Evolutionary conservation across 208 protist genomes (phyloP), one percentile per base, ranked within the genome.

Genomic region (Crithidia fasciculata): DNA sequence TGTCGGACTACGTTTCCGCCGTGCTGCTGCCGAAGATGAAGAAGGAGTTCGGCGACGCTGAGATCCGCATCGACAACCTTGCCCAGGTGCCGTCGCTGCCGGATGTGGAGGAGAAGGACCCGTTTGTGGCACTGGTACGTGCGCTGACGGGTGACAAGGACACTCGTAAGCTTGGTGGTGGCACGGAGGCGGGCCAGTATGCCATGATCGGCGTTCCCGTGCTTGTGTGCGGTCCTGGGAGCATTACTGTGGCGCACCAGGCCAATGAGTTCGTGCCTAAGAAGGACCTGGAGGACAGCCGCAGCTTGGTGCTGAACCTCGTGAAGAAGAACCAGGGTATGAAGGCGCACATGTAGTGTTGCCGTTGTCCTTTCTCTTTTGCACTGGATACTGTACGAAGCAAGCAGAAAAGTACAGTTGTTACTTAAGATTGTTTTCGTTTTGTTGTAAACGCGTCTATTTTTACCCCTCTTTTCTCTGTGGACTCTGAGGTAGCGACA

Each of bases 261-360:
- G 67, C 84, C 1, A 88, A 91, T 60, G 82, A 93, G 62, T 91
- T 89, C 69, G 80, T 88, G 12, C 67, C 79, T 0, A 60, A 77
- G 39, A 73, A 83, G 47, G 71, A 93, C 19, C 78, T 90, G 13
- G 68, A 80, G 45, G 82, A 59, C 40, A 87, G 80, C 59, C 63
- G 69, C 44, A 74, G 60, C 19, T 67, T 87, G 0, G 58, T 87
- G n/a, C 65, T 79, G 12, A 68, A 56, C 12, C 66, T 82, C 52
- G 65, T 81, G 41, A 61, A 69, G 50, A 79, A 74, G 61, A 85
- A 84, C 56, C 72, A 88, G 44, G 69, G 62, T 4, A 79, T 62
- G 37, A 36, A 67, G n/a, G 73, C 69, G 28, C 66, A 76, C 49
- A 64, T 81, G 43, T 85, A 61, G 69, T 5, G 9, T n/a, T 16